Evolutionary conservation across 768 basidiomycete species (phyloP).

Genomic region (Atractiella rhizophila): DNA sequence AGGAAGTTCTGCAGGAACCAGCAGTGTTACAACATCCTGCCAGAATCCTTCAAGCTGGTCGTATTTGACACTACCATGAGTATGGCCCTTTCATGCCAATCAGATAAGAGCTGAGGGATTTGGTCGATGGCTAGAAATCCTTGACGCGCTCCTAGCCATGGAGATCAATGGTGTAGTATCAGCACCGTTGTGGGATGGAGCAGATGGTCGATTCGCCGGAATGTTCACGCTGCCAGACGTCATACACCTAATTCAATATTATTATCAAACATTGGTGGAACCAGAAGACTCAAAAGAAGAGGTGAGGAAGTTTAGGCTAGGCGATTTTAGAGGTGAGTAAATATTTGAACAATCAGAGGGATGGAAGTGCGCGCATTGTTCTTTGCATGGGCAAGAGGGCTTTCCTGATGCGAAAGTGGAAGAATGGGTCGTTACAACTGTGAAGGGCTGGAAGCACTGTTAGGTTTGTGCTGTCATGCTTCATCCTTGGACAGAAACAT

Average conservation of each 20-base stretch:
- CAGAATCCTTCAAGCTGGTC: slow-evolving; percentile 84
- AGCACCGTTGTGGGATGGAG: slow-evolving; percentile 93
- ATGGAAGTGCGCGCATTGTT: too few species aligned
- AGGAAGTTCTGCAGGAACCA: slow-evolving; percentile 58
- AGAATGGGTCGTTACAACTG: too few species aligned
- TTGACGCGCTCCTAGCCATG: background rate
- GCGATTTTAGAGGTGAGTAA: slow-evolving; percentile 58
- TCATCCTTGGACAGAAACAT: too few species aligned
- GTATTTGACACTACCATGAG: slow-evolving; percentile 87
- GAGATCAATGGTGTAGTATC: slow-evolving; percentile 52
- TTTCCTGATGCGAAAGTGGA: background rate
- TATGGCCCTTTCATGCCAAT: slow-evolving; percentile 73
- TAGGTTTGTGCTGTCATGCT: too few species aligned
- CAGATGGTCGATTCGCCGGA: slow-evolving; percentile 70
- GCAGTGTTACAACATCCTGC: slow-evolving; percentile 85
- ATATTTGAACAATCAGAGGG: too few species aligned
- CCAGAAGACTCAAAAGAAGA: slow-evolving; percentile 66
- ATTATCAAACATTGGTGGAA: slow-evolving; percentile 58
- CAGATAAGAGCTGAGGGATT: slow-evolving; percentile 32
- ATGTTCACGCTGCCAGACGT: slow-evolving; percentile 99
- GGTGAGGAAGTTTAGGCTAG: slow-evolving; percentile 73
- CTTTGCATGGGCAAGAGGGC: background rate
- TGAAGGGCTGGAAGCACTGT: too few species aligned
- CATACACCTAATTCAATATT: slow-evolving; percentile 96
- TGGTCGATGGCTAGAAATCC: too few species aligned